phyloP scores from a whole-genome alignment of 257 asterid genomes.

The Scutellaria galericulata region DNA sequence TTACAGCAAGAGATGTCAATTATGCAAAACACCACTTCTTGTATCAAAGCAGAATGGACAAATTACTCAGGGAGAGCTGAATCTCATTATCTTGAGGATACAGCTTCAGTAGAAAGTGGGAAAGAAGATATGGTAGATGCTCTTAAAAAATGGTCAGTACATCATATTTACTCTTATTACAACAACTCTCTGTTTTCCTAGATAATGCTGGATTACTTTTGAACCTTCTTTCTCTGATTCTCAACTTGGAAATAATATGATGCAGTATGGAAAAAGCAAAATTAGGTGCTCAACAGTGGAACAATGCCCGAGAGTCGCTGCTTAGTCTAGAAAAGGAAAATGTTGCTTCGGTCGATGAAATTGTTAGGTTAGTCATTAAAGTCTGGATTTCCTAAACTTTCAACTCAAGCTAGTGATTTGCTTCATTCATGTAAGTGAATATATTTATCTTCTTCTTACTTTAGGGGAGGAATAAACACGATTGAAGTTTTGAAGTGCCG shows the following conservation, averaged over 20 bases:
- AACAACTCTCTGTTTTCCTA: slow-evolving; percentile 3
- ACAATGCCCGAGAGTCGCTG: slow-evolving; percentile 68
- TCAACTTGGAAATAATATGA: slow-evolving; percentile 13
- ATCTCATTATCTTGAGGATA: slow-evolving; percentile 67
- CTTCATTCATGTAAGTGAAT: background rate
- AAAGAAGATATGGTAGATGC: slow-evolving; percentile 65
- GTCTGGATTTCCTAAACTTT: slow-evolving; percentile 12
- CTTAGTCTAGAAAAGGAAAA: slow-evolving; percentile 63
- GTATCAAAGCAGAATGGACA: slow-evolving; percentile 70
- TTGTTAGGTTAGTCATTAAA: slow-evolving; percentile 61
- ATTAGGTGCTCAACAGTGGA: slow-evolving; percentile 78
- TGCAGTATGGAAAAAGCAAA: slow-evolving; percentile 80
- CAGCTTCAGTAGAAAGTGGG: slow-evolving; percentile 71
- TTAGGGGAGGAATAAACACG: slow-evolving; percentile 77
- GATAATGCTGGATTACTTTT: background rate
- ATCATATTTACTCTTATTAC: slow-evolving; percentile 3
- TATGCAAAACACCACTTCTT: slow-evolving; percentile 70
- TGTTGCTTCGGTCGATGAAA: slow-evolving; percentile 62
- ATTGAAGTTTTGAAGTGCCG: slow-evolving; percentile 57
- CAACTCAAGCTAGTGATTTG: slow-evolving; percentile 5
- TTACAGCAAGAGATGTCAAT: slow-evolving; percentile 84
- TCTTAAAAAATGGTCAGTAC: slow-evolving; percentile 71
- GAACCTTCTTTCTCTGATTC: slow-evolving; percentile 4
- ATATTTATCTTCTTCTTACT: slow-evolving; percentile 2
- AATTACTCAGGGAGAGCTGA: slow-evolving; percentile 62